Evolutionary conservation across 495 filamentous ascomycete species (phyloP).

Genomic region (Penicillium canescens): DNA sequence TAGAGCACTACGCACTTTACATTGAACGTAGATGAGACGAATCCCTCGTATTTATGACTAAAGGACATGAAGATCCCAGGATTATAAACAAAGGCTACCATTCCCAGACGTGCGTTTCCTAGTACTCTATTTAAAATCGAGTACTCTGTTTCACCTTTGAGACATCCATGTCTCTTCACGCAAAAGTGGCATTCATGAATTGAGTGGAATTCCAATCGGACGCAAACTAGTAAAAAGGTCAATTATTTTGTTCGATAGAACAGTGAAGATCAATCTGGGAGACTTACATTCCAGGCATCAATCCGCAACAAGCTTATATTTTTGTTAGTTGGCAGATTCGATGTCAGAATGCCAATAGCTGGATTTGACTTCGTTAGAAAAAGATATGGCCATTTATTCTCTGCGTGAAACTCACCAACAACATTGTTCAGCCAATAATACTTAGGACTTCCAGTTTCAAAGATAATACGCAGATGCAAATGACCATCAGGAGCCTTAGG

Average conservation of each 20-base stretch:
- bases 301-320: conserved; percentile 22
- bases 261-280: not conserved
- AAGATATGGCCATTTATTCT: not conserved
- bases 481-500: conserved; percentile 21
- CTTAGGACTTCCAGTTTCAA: conserved; percentile 26
- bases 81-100: too few species aligned
- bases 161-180: not conserved
- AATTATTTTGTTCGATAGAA: not conserved
- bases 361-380: not conserved
- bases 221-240: not conserved
- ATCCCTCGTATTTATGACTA: too few species aligned
- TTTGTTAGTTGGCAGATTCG: not conserved
- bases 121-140: too few species aligned
- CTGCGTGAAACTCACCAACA: conserved; percentile 21
- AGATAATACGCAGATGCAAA: conserved; percentile 29
- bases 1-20: not conserved
- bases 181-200: not conserved
- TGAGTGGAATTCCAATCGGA: not conserved
- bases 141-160: too few species aligned
- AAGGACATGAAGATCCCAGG: too few species aligned
- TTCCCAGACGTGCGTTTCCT: too few species aligned
- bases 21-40: not conserved
- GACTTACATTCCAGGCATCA: conserved; percentile 37
- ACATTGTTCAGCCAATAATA: conserved; percentile 41
- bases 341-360: conserved; percentile 30